Conservation (phyloP, 768 basidiomycete species). For the Podaxis pistillaris region DNA sequence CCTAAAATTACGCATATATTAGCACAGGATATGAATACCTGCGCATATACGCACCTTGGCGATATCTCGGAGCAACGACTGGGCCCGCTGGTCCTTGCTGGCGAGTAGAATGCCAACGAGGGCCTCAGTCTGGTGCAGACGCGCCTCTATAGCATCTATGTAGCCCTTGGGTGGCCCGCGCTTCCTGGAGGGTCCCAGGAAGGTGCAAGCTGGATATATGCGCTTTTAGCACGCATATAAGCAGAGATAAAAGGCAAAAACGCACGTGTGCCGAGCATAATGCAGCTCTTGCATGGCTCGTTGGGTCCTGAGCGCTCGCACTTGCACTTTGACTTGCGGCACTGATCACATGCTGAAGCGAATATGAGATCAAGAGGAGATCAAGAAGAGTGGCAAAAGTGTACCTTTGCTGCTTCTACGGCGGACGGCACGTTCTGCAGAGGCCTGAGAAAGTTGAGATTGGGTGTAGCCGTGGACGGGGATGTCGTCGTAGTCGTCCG, state of each 20-base stretch:
- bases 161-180: constrained; percentile 92
- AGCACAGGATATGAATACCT: constrained; percentile 10
- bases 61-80: constrained; percentile 47
- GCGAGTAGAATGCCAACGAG: constrained; percentile 80
- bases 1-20: constrained; percentile 39
- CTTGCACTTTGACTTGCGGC: constrained; percentile 88
- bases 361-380: constrained; percentile 11
- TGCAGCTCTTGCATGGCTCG: constrained; percentile 75
- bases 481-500: constrained; percentile 62
- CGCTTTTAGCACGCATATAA: not conserved
- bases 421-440: constrained; percentile 52
- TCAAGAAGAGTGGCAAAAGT: constrained; percentile 16
- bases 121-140: constrained; percentile 89
- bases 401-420: constrained; percentile 77
- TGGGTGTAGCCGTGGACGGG: constrained; percentile 20
- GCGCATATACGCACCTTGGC: constrained; percentile 37
- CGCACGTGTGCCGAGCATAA: constrained; percentile 69
- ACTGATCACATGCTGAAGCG: constrained; percentile 76
- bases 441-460: constrained; percentile 45
- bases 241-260: constrained; percentile 15
- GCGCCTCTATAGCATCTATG: constrained; percentile 91
- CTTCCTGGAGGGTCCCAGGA: constrained; percentile 75
- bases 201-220: constrained; percentile 59
- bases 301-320: constrained; percentile 66
- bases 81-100: constrained; percentile 38